These are phyloP conservation scores for Reutealis trisperma DNA, from an alignment of 345 rosid species.

Conservation along the genomic window DNA sequence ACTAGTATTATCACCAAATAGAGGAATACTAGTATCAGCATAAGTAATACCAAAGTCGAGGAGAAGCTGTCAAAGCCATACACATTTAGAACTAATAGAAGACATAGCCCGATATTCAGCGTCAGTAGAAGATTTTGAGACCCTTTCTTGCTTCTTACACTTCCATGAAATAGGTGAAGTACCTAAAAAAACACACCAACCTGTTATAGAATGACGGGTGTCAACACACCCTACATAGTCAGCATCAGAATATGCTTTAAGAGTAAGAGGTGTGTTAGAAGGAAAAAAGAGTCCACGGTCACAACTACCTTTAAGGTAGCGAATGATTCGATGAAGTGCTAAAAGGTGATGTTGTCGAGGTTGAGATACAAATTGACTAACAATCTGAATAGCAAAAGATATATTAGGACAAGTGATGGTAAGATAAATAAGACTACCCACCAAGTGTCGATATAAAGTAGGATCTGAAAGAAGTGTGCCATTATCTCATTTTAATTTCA, in stretches of 20 bases:
- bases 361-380: neutral
- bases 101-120: too few species aligned
- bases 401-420: neutral
- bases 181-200: too few species aligned
- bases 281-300: neutral
- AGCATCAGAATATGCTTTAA: neutral
- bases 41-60: too few species aligned
- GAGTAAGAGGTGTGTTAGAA: neutral
- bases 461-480: neutral
- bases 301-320: neutral
- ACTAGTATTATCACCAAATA: too few species aligned
- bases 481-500: neutral
- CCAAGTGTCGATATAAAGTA: neutral
- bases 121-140: too few species aligned
- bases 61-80: too few species aligned
- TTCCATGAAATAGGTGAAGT: too few species aligned
- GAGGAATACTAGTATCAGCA: too few species aligned
- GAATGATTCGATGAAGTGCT: neutral
- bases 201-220: too few species aligned
- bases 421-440: neutral
- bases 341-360: neutral
- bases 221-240: too few species aligned
- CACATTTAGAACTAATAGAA: too few species aligned
- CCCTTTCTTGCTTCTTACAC: too few species aligned
- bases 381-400: slow-evolving; percentile 1